These are phyloP conservation scores for Leccinum subgranulosum DNA, from an alignment of 768 basidiomycete genomes.

Conservation along the genomic window DNA sequence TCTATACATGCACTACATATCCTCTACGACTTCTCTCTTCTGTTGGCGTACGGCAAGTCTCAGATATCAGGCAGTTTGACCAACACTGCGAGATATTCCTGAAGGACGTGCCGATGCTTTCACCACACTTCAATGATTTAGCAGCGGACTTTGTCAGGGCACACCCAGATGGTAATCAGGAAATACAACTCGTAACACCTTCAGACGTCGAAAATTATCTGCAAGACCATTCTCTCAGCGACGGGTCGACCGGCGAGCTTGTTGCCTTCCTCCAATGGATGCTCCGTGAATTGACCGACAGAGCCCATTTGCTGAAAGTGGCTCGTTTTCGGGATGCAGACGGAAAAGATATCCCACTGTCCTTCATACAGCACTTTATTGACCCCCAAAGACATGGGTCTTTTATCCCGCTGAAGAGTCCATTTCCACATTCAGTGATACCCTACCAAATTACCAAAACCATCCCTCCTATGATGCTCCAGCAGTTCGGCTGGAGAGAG, in stretches of 20 bases:
- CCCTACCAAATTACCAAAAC: constrained; percentile 61
- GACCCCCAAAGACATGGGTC: constrained; percentile 33
- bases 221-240: not conserved
- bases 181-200: not conserved
- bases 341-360: constrained; percentile 60
- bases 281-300: not conserved
- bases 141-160: constrained; percentile 47
- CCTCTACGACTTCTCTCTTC: not conserved
- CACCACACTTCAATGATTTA: constrained; percentile 48
- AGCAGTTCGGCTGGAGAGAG: constrained; percentile 73
- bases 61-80: constrained; percentile 40
- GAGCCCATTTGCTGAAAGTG: not conserved
- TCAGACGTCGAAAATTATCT: constrained; percentile 1
- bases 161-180: not conserved
- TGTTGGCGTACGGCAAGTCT: constrained; percentile 52
- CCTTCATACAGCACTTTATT: constrained; percentile 61
- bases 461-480: constrained; percentile 50
- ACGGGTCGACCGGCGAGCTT: not conserved
- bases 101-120: constrained; percentile 68
- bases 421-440: not conserved
- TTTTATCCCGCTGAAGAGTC: constrained; percentile 45
- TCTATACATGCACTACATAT: constrained; percentile 58
- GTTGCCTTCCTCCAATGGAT: constrained; percentile 7
- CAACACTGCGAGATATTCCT: constrained; percentile 29
- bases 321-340: constrained; percentile 42